Evolutionary conservation across 2,329 filamentous ascomycete genomes (phyloP), one percentile per base, ranked within the genome.

Genomic region (Aureobasidium sp.): DNA sequence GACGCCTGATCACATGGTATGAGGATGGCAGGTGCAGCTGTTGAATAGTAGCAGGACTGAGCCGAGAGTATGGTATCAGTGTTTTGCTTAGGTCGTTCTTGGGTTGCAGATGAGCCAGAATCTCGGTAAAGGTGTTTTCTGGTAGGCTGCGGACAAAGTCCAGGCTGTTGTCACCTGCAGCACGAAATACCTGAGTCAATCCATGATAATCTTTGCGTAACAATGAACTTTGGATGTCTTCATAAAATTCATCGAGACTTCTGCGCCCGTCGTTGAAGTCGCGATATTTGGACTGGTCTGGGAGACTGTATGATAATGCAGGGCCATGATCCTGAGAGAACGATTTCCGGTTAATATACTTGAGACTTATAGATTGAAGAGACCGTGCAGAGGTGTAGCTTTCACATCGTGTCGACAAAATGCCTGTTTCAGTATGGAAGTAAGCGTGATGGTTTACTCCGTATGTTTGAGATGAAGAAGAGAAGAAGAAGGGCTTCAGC

Each of bases 91-190:
- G 66, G 64, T 82, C 80, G 65, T 80, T 72, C 27, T 72, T 68
- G 0, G 88, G 87, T 62, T 89, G 84, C 9, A 91, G 72, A 5
- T 80, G 77, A 37, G 80, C 79, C 34, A 92, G 71, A 10, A 88
- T 80, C 65, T 88, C 84, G 1, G 84, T 83, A 68, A 91, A 86
- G 0, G 80, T 80, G 1, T 80, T 76, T 1, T 78, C 71, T 0
- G 86, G 79, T 26, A 91, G 70, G 5, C 67, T 68, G 23, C 44
- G 52, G 29, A 75, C 63, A 57, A 70, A 72, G 9, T 68, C 64
- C 23, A 63, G 32, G 42, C 74, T 69, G 7, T 74, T 68, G 8
- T 72, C 60, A 10, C 34, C 37, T 13, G 37, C 23, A 13, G 56
- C 23, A 15, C 27, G 17, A n/a, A 63, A 53, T 3, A 42, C 15